Conservation (phyloP, 1,284 basidiomycete species). For the Boletus mariae region DNA sequence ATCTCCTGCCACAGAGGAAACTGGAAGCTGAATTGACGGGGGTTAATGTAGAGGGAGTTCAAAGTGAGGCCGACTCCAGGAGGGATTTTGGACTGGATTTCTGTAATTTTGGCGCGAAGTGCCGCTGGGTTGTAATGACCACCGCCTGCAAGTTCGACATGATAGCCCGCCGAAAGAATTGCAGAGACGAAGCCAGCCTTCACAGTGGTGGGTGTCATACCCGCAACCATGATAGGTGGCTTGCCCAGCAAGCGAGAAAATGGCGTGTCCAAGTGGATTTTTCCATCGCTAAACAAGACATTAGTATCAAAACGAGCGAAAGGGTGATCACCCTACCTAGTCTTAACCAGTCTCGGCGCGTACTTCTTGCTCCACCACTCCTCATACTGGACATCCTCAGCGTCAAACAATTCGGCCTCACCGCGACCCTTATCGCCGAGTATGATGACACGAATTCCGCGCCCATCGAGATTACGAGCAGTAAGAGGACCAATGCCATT, state of each 20-base stretch:
- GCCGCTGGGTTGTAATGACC: conserved; percentile 93
- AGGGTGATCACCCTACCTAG: conserved; percentile 52
- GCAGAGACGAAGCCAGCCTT: conserved; percentile 91
- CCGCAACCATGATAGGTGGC: conserved; percentile 97
- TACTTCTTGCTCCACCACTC: conserved; percentile 91
- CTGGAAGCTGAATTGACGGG: conserved; percentile 95
- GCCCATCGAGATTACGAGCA: conserved; percentile 87
- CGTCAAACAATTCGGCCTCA: conserved; percentile 80
- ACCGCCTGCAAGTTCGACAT: conserved; percentile 95
- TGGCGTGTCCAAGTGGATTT: conserved; percentile 89
- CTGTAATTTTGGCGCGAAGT: conserved; percentile 84
- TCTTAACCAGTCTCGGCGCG: conserved; percentile 83
- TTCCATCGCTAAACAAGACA: conserved; percentile 66
- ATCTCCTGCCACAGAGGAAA: conserved; percentile 97
- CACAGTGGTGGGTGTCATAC: conserved; percentile 96
- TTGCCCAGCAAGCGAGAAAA: conserved; percentile 95
- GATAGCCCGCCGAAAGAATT: conserved; percentile 90
- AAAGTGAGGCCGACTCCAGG: conserved; percentile 89
- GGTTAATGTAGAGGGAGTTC: conserved; percentile 98
- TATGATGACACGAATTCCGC: conserved; percentile 86
- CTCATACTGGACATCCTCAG: conserved; percentile 68
- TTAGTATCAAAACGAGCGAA: conserved; percentile 8
- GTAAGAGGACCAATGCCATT: conserved; percentile 93
- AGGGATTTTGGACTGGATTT: conserved; percentile 82
- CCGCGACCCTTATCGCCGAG: conserved; percentile 84